Conservation (phyloP, 257 asterid genomes). For the Rhazya stricta region DNA sequence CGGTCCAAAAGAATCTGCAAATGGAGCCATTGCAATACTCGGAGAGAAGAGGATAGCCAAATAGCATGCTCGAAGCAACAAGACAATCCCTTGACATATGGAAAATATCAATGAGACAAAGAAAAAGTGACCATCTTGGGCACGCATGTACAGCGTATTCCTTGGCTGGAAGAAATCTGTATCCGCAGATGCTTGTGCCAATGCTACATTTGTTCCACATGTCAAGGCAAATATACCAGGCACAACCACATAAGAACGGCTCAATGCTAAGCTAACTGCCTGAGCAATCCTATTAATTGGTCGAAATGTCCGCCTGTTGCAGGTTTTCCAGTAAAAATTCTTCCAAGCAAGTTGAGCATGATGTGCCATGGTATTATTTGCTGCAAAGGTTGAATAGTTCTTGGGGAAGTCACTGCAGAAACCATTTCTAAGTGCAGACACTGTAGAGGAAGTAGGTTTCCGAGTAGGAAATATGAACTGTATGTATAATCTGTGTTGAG, state of each 20-base stretch:
- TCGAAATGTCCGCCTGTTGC: constrained; percentile 26
- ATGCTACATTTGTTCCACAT: constrained; percentile 49
- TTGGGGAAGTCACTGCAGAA: constrained; percentile 22
- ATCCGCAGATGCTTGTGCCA: constrained; percentile 46
- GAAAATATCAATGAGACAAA: constrained; percentile 42
- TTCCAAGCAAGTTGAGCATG: constrained; percentile 61
- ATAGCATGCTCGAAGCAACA: constrained; percentile 62
- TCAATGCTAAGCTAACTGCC: constrained; percentile 73
- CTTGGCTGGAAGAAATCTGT: constrained; percentile 36
- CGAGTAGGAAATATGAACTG: constrained; percentile 19
- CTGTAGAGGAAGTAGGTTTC: constrained; percentile 32
- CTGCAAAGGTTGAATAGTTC: constrained; percentile 35
- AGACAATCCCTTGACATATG: constrained; percentile 42
- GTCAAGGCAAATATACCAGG: constrained; percentile 64
- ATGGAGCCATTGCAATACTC: constrained; percentile 84
- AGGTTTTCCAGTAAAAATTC: constrained; percentile 36
- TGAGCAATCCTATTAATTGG: constrained; percentile 62
- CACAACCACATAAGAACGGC: constrained; percentile 51
- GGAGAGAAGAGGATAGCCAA: constrained; percentile 75
- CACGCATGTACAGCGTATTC: constrained; percentile 47
- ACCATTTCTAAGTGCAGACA: constrained; percentile 28
- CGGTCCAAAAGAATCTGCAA: constrained; percentile 78
- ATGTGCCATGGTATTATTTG: constrained; percentile 36
- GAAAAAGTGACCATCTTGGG: constrained; percentile 55
- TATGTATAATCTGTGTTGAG: constrained; percentile 15